Conservation (phyloP, 495 filamentous ascomycete species). For the Aspergillus bertholletiae region DNA sequence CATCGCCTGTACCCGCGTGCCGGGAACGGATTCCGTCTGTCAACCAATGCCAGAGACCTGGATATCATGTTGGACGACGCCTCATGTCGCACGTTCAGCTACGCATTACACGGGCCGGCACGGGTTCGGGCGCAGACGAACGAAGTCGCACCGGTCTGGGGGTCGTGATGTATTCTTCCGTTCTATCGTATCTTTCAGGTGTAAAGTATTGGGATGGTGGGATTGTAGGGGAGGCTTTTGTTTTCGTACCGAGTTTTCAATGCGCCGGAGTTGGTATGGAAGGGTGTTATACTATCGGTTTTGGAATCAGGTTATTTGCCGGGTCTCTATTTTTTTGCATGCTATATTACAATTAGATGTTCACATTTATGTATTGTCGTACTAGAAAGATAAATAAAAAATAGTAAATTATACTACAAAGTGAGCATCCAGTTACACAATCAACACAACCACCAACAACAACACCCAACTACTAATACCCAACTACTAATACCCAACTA, state of each 20-base stretch:
- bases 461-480: no score
- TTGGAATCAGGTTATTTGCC: neutral
- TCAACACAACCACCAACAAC: no score
- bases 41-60: conserved; percentile 32
- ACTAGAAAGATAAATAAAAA: no score
- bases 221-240: neutral
- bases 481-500: no score
- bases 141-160: conserved; percentile 8
- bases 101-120: conserved; percentile 26
- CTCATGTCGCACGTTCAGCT: conserved; percentile 42
- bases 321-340: neutral
- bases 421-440: no score
- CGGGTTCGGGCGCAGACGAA: conserved; percentile 10
- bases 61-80: conserved; percentile 43
- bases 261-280: neutral
- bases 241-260: neutral
- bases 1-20: conserved; percentile 64
- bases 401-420: no score
- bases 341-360: neutral
- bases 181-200: no score
- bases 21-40: conserved; percentile 48
- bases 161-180: no score
- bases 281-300: neutral
- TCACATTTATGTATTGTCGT: no score
- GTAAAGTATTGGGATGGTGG: neutral